A percentile compares a stretch with the other conserved stretches of the same genome.
These are phyloP conservation scores for Hydnomerulius pinastri DNA, from an alignment of 768 basidiomycete species.

Conservation along the genomic window DNA sequence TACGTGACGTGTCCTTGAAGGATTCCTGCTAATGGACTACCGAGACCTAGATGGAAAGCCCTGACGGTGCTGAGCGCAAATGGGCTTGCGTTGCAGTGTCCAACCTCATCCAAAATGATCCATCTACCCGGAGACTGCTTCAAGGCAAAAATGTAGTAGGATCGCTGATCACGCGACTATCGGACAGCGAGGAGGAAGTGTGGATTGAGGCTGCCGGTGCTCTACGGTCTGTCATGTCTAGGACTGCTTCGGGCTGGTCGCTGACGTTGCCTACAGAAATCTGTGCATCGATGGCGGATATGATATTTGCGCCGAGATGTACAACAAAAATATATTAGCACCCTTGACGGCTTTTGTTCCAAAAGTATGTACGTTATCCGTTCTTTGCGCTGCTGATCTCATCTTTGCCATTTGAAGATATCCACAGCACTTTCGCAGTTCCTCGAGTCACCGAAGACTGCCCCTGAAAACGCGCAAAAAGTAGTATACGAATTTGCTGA, in stretches of 20 bases:
- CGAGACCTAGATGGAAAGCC: constrained; percentile 62
- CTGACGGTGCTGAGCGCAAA: constrained; percentile 79
- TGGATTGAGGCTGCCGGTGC: constrained; percentile 87
- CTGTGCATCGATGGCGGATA: constrained; percentile 94
- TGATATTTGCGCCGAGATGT: constrained; percentile 96
- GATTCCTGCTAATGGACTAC: constrained; percentile 1
- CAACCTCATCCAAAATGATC: constrained; percentile 93
- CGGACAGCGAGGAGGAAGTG: constrained; percentile 90
- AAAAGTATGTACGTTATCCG: constrained; percentile 53
- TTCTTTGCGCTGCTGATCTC: not conserved
- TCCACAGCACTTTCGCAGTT: constrained; percentile 70
- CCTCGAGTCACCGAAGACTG: constrained; percentile 56
- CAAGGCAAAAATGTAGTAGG: constrained; percentile 93
- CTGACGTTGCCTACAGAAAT: constrained; percentile 55
- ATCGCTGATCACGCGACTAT: constrained; percentile 80
- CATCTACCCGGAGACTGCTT: constrained; percentile 84
- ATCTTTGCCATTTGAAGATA: constrained; percentile 49
- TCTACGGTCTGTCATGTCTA: constrained; percentile 60
- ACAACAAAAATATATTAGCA: constrained; percentile 88
- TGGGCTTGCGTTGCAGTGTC: constrained; percentile 98
- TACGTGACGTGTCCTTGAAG: constrained; percentile 29
- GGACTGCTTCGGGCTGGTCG: not conserved
- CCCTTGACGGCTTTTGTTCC: constrained; percentile 76
- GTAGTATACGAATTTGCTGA: constrained; percentile 88
- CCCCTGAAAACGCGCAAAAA: constrained; percentile 70